These are phyloP conservation scores for Claviceps cyperi DNA, from an alignment of 2,329 filamentous ascomycete species.

Conservation along the genomic window DNA sequence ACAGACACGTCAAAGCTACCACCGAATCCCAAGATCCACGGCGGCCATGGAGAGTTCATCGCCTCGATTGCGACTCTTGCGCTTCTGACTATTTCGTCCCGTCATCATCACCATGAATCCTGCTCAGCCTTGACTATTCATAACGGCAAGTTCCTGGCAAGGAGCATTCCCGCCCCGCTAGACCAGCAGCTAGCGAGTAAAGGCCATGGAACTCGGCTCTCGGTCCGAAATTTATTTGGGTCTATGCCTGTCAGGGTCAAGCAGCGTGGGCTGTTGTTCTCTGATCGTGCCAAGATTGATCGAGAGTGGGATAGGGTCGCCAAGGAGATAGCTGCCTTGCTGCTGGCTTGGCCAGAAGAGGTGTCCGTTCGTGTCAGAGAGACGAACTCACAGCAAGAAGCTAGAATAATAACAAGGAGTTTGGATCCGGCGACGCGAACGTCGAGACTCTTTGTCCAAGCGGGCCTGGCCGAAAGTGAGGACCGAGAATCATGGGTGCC, in stretches of 20 bases:
- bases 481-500: slow-evolving; percentile 51
- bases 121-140: slow-evolving; percentile 56
- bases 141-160: slow-evolving; percentile 49
- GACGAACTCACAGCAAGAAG: slow-evolving; percentile 18
- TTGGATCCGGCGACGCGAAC: slow-evolving; percentile 11
- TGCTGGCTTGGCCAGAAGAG: slow-evolving; percentile 53
- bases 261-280: slow-evolving; percentile 45
- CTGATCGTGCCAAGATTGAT: slow-evolving; percentile 34
- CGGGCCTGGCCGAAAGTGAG: slow-evolving; percentile 41
- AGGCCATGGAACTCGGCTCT: slow-evolving; percentile 59
- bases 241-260: slow-evolving; percentile 84
- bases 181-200: slow-evolving; percentile 41
- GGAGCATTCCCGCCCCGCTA: slow-evolving; percentile 45
- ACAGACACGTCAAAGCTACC: slow-evolving; percentile 67
- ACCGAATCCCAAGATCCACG: slow-evolving; percentile 35
- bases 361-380: slow-evolving; percentile 48
- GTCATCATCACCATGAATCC: slow-evolving; percentile 42
- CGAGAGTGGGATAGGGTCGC: slow-evolving; percentile 54
- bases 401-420: slow-evolving; percentile 21
- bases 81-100: slow-evolving; percentile 62
- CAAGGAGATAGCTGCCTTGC: slow-evolving; percentile 41
- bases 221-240: slow-evolving; percentile 71
- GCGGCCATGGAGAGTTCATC: slow-evolving; percentile 60
- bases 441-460: slow-evolving; percentile 48
- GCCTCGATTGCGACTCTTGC: slow-evolving; percentile 64